Base-by-base conservation (phyloP, 768 basidiomycete genomes). In the Collybia sp. region DNA sequence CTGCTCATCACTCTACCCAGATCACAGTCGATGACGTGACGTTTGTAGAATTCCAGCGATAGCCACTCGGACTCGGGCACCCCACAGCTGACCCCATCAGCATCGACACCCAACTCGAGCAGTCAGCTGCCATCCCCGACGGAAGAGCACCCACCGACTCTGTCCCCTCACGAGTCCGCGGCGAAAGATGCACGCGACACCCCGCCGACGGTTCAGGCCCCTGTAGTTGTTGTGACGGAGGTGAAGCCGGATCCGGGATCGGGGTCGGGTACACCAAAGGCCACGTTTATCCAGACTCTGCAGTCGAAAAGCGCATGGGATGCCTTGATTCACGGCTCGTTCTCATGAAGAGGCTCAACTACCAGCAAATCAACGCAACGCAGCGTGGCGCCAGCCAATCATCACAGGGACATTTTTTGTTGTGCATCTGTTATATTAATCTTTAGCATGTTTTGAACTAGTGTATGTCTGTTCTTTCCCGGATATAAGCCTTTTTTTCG, bases 291-390 rank as follows among this genome's bases (percentile, higher is more conserved):
- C 50, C 69, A 77, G 59, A 76, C 79, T 40, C 61, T 84, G 47
- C 76, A 79, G 58, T 69, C 69, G 18, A 81, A 83, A 65, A 76
- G 76, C 46, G 78, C 80, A 12, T 84, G 80, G 80, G 82, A 84
- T 49, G 80, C 80, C 2, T 63, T 84, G 47, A 78, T 84, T 37
- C 82, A 84, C 56, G 82, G 82, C 30, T 78, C 79, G 30, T 83
- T 79, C 58, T 75, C 80, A n/a, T 82, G 58, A 71, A 45, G 30
- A 32, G 35, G 32, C 13, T n/a, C n/a, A n/a, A n/a, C 13, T 13
- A 15, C 35, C 17, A 37, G 35, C 4, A 4, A 8, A 25, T 25
- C 8, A 13, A 6, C 35, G 35, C 13, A 18, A 37, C 35, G 35
- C 30, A 37, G 10, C 10, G n/a, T 37, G 35, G 4, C 20, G 20